Evolutionary conservation across 1,139 yeast species (phyloP).

Genomic region (Suhomyces kunorum): DNA sequence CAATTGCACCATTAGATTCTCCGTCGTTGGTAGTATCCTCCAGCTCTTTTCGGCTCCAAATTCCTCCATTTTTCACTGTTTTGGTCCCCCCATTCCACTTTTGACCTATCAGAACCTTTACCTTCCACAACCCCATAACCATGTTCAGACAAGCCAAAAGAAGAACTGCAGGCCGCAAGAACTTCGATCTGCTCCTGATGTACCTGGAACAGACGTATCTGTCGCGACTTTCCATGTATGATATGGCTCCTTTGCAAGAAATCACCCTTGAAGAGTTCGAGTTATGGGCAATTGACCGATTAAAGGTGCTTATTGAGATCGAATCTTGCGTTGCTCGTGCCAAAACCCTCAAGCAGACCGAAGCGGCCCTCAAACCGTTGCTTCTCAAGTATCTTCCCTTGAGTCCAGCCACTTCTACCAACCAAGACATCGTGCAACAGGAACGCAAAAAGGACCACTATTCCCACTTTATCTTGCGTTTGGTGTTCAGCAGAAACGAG

Average conservation of each 20-base stretch:
- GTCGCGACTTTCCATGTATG: constrained; percentile 64
- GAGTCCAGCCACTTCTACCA: constrained; percentile 36
- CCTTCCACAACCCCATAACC: neutral
- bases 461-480: constrained; percentile 81
- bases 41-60: no score
- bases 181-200: constrained; percentile 49
- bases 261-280: constrained; percentile 91
- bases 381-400: constrained; percentile 68
- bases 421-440: constrained; percentile 31
- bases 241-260: constrained; percentile 75
- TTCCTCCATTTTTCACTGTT: no score
- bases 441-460: constrained; percentile 89
- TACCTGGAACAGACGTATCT: constrained; percentile 19
- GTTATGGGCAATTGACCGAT: constrained; percentile 90
- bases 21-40: no score
- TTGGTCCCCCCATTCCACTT: no score
- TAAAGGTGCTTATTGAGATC: constrained; percentile 79
- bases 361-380: constrained; percentile 62
- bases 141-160: constrained; percentile 80
- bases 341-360: constrained; percentile 65
- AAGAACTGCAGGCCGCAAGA: constrained; percentile 73
- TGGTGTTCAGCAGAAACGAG: constrained; percentile 89
- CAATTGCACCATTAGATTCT: no score
- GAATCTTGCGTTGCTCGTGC: constrained; percentile 74
- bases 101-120: no score